phyloP scores from a whole-genome alignment of 768 basidiomycete species.

The Serendipita indica region DNA sequence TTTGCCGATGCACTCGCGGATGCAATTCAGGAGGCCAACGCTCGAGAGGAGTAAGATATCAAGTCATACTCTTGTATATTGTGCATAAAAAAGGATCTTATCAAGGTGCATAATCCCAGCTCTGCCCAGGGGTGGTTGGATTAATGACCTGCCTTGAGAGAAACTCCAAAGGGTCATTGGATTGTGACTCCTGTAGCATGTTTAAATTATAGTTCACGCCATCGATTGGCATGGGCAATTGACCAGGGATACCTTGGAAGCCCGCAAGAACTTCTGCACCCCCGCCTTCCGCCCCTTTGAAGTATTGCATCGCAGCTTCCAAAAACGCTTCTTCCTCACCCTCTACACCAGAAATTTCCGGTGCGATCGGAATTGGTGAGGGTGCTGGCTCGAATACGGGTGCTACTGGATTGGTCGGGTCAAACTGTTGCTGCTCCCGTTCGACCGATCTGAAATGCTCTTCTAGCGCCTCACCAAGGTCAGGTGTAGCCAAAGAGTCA shows the following conservation, averaged over 20 bases:
- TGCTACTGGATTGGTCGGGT: neutral
- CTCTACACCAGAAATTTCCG: neutral
- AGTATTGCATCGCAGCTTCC: no score
- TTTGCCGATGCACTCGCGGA: slow-evolving; percentile 43
- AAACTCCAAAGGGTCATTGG: slow-evolving; percentile 7
- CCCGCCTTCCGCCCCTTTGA: neutral
- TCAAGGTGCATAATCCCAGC: slow-evolving; percentile 1
- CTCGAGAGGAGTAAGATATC: neutral
- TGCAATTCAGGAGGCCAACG: slow-evolving; percentile 21
- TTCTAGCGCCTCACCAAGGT: neutral
- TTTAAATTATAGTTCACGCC: slow-evolving; percentile 5
- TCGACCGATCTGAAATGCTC: slow-evolving; percentile 1
- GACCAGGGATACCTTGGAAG: neutral
- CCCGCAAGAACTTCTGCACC: neutral
- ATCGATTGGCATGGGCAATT: slow-evolving; percentile 4
- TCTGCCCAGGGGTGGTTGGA: neutral
- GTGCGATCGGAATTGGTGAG: neutral
- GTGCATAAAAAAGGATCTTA: neutral
- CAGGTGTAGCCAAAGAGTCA: neutral
- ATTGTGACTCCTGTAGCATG: neutral
- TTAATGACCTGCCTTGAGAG: neutral
- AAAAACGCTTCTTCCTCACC: neutral
- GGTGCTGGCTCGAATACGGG: neutral
- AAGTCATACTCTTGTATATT: neutral
- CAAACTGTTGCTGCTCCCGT: slow-evolving; percentile 4